These are phyloP conservation scores for Pythium volutum DNA, from an alignment of 352 stramenopile genomes.

Conservation along the genomic window DNA sequence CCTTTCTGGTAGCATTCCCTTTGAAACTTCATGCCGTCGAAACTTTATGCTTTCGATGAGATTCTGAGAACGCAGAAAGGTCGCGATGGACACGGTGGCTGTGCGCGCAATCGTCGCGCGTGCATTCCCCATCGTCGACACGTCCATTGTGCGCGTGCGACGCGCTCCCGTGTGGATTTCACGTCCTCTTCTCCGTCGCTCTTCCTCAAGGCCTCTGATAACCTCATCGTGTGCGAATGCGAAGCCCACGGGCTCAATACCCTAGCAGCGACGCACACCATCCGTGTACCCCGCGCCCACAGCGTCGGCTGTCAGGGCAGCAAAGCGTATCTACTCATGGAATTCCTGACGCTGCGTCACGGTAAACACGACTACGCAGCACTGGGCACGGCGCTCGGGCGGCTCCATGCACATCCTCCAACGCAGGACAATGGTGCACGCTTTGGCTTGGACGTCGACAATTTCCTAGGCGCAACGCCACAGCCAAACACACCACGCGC, in stretches of 20 bases:
- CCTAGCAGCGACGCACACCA: not conserved
- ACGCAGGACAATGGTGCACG: not conserved
- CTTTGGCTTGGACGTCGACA: conserved; percentile 22
- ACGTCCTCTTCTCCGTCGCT: not conserved
- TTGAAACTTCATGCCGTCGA: no score
- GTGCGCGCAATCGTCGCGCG: conserved; percentile 9
- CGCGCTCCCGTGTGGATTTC: conserved; percentile 13
- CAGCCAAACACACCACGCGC: conserved; percentile 12
- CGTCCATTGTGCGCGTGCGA: conserved; percentile 1
- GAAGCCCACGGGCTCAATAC: conserved; percentile 11
- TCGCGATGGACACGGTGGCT: not conserved
- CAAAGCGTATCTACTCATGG: conserved; percentile 13
- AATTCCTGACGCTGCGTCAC: conserved; percentile 5
- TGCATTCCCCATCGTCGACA: not conserved
- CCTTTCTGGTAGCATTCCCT: not conserved
- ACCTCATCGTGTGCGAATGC: not conserved
- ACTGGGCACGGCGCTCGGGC: conserved; percentile 10
- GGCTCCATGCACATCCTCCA: not conserved
- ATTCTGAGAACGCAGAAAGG: no score
- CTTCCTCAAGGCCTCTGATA: conserved; percentile 21
- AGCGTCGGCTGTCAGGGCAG: conserved; percentile 1
- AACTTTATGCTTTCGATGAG: no score
- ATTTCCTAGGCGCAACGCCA: conserved; percentile 15
- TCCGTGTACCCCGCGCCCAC: conserved; percentile 9
- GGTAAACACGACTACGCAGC: conserved; percentile 1